These are phyloP conservation scores for Solanum chacoense DNA, from an alignment of 305 asterid genomes.

Conservation along the genomic window DNA sequence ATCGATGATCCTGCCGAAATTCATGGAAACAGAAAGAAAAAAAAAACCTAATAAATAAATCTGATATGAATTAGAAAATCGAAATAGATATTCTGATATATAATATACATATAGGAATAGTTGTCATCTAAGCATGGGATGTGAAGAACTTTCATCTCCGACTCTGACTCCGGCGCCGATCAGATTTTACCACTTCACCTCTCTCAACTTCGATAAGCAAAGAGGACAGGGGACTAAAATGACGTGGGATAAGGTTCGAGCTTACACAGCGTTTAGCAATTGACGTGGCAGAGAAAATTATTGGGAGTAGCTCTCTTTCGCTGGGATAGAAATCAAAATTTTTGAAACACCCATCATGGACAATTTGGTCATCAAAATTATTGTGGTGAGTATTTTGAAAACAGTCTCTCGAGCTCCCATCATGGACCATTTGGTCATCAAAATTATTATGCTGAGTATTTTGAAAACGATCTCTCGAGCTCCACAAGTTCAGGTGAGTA, in stretches of 20 bases:
- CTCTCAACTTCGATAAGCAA: not conserved
- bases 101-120: conserved; percentile 55
- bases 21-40: not conserved
- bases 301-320: not conserved
- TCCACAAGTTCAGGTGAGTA: not conserved
- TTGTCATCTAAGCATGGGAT: conserved; percentile 72
- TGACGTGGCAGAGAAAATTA: not conserved
- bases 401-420: not conserved
- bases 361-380: too few relatives aligned
- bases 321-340: not conserved
- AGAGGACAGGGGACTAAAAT: not conserved
- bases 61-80: not conserved
- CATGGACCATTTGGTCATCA: not conserved
- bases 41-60: not conserved
- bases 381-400: not conserved
- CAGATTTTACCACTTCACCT: not conserved
- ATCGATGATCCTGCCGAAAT: conserved; percentile 48
- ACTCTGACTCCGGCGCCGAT: not conserved
- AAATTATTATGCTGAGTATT: not conserved
- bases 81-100: not conserved
- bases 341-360: not conserved
- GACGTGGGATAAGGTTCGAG: not conserved
- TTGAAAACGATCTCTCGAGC: not conserved
- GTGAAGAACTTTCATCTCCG: conserved; percentile 63
- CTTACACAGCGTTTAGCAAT: not conserved